Base-by-base conservation (phyloP, 805 yeast genomes). In the Candida methanosorbosa region DNA sequence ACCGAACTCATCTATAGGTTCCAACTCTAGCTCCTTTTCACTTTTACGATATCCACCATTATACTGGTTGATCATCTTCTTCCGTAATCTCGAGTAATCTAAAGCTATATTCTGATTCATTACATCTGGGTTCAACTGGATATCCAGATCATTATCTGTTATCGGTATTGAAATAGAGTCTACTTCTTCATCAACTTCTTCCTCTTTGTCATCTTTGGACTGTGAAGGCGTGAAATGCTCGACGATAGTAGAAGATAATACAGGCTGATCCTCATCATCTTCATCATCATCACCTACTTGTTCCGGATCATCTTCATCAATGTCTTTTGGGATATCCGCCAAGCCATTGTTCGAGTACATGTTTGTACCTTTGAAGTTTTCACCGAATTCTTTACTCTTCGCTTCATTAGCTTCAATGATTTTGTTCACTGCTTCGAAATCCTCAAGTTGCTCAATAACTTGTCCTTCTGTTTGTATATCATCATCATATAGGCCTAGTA, bases 1-100 rank as follows among this genome's bases (percentile, higher is more conserved):
- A 0, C 85, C 85, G 26, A 57, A 46, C 36, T 73, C 80, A 44
- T 81, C 86, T 6, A 81, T 59, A 0, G 85, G 86, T 47, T 81
- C 94, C 15, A 74, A 45, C 37, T 76, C 88, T 39, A 56, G 46
- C 27, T 72, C 83, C 33, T 62, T 57, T 2, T 67, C 70, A 1
- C 69, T 56, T 39, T 64, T 61, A 33, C 51, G 58, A 38, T 49
- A 72, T 3, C 78, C 78, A 1, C 72, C 72, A 24, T 68, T 61
- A 28, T 57, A 57, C 29, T 50, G 48, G 17, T 58, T 54, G 23
- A 72, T 54, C 42, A 83, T 61, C 38, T 64, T 65, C 34, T 72
- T 71, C 32, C 81, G 63, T 39, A 81, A 48, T 29, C 64, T 59
- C 20, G 75, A 70, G 47, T 83, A 83, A 29, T 77, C 77, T 13